Conservation (phyloP, 1,139 yeast genomes). For the Magnusiomyces sp. region DNA sequence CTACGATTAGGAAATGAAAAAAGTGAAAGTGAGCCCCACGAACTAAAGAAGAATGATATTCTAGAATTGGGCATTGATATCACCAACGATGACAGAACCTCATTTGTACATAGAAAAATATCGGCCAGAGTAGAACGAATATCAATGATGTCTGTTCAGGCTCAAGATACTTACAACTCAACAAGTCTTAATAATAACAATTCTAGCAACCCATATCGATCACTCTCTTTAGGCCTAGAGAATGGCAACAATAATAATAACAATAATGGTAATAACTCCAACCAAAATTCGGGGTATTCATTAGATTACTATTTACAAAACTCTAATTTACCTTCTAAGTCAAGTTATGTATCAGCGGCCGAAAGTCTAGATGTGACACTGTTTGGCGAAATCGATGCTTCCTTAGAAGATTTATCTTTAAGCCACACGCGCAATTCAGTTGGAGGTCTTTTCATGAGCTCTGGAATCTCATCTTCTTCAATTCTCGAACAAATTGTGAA, state of each 20-base stretch:
- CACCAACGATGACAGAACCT: constrained; percentile 48
- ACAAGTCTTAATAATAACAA: neutral
- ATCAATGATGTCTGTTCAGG: constrained; percentile 43
- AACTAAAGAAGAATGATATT: constrained; percentile 64
- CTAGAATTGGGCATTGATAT: constrained; percentile 90
- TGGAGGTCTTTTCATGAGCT: constrained; percentile 56
- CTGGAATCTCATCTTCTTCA: constrained; percentile 49
- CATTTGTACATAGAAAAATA: constrained; percentile 70
- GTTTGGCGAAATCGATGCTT: constrained; percentile 66
- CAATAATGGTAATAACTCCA: neutral
- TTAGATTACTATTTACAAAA: too few relatives aligned
- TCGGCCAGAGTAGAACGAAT: constrained; percentile 72
- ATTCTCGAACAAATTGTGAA: constrained; percentile 44
- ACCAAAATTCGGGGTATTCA: neutral
- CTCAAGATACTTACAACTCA: neutral
- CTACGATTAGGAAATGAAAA: constrained; percentile 54
- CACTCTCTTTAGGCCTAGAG: neutral
- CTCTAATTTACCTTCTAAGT: neutral
- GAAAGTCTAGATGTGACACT: constrained; percentile 58
- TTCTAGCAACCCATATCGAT: constrained; percentile 3
- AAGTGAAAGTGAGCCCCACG: constrained; percentile 46
- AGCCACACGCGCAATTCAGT: constrained; percentile 48
- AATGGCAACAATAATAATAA: neutral
- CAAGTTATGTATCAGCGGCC: constrained; percentile 1
- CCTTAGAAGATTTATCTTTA: constrained; percentile 51